These are phyloP conservation scores for Hypoxylon crocopeplum DNA, from an alignment of 495 filamentous ascomycete genomes.

Conservation along the genomic window DNA sequence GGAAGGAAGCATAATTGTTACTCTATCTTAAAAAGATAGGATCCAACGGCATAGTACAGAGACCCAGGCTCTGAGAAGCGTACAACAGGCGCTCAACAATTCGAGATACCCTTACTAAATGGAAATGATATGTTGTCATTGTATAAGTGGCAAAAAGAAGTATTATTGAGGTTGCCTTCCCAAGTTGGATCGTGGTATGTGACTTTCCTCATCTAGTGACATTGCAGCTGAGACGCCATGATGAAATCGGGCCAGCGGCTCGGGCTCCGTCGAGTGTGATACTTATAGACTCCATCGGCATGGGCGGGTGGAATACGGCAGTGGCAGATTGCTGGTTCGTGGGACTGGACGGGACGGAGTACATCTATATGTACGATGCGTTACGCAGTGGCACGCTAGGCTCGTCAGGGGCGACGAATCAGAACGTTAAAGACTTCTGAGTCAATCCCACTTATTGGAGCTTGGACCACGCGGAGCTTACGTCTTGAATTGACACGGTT, in stretches of 20 bases:
- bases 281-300: background rate
- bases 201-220: slow-evolving; percentile 29
- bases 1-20: slow-evolving; percentile 12
- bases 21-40: slow-evolving; percentile 7
- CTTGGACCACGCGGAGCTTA: too few relatives aligned
- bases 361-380: background rate
- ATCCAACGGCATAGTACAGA: slow-evolving; percentile 11
- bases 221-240: background rate
- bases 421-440: too few relatives aligned
- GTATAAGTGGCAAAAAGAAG: slow-evolving; percentile 18
- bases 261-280: slow-evolving; percentile 14
- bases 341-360: slow-evolving; percentile 2
- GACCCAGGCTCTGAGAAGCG: slow-evolving; percentile 20
- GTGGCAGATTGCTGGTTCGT: slow-evolving; percentile 12
- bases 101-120: slow-evolving; percentile 34
- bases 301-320: slow-evolving; percentile 7
- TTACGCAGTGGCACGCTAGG: slow-evolving; percentile 1
- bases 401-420: slow-evolving; percentile 16
- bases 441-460: too few relatives aligned
- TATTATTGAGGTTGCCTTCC: slow-evolving; percentile 12
- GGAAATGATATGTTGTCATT: slow-evolving; percentile 9
- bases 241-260: slow-evolving; percentile 8
- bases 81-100: slow-evolving; percentile 25
- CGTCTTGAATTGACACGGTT: too few relatives aligned
- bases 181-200: slow-evolving; percentile 18